Conservation (phyloP, 192 early-diverging fungal species). For the Coemansia sp. region DNA sequence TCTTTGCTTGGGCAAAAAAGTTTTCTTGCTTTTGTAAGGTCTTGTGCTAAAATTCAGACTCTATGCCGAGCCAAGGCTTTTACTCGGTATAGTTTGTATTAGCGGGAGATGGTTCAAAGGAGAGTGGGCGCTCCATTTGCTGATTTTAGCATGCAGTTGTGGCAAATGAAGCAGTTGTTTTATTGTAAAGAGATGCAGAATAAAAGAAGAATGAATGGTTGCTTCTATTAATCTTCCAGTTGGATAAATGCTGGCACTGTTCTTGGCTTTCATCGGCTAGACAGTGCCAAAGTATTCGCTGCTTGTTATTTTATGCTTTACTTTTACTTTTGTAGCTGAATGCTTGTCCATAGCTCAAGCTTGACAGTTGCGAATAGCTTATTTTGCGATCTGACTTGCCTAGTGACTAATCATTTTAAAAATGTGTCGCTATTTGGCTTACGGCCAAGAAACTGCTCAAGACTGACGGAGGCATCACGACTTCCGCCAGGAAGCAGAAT, state of each 20-base stretch:
- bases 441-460: constrained; percentile 9
- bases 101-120: background rate
- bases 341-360: background rate
- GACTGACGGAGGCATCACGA: background rate
- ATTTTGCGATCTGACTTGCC: background rate
- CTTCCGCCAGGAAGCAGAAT: constrained; percentile 12
- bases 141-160: background rate
- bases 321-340: background rate
- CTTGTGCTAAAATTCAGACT: background rate
- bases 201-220: background rate
- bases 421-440: background rate
- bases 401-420: constrained; percentile 3
- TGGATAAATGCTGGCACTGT: background rate
- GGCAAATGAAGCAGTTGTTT: background rate
- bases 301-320: background rate
- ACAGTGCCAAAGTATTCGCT: background rate
- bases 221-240: background rate
- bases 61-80: background rate
- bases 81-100: background rate
- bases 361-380: too few relatives aligned
- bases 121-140: background rate
- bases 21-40: background rate
- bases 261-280: background rate
- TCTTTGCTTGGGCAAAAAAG: background rate
- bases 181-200: background rate